These are phyloP conservation scores for Domatiomyces globalis DNA, from an alignment of 2,329 filamentous ascomycete genomes.

Conservation along the genomic window DNA sequence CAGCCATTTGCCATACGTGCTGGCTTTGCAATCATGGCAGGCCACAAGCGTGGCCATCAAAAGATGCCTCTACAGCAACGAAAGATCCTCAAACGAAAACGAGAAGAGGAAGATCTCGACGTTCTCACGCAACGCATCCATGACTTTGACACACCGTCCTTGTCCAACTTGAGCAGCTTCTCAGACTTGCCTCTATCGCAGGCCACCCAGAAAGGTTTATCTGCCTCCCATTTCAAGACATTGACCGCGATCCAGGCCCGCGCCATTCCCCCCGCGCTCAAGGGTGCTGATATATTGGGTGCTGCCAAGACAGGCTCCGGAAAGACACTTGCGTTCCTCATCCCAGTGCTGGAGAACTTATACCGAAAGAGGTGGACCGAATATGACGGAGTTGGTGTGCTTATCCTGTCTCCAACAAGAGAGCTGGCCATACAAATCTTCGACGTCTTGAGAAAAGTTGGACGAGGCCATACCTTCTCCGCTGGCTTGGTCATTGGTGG, in stretches of 20 bases:
- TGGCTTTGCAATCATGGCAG: neutral
- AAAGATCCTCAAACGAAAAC: conserved; percentile 32
- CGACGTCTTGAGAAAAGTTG: conserved; percentile 80
- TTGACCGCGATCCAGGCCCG: conserved; percentile 84
- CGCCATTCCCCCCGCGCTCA: conserved; percentile 75
- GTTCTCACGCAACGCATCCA: conserved; percentile 30
- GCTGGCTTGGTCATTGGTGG: conserved; percentile 89
- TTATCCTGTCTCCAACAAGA: conserved; percentile 86
- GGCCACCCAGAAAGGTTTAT: conserved; percentile 63
- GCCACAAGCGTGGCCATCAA: neutral
- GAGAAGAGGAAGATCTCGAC: conserved; percentile 31
- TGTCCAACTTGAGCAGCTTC: conserved; percentile 51
- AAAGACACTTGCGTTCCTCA: conserved; percentile 84
- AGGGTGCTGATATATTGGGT: conserved; percentile 76
- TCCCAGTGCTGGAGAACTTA: conserved; percentile 84
- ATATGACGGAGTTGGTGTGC: conserved; percentile 75
- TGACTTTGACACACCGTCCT: conserved; percentile 28
- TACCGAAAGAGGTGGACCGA: conserved; percentile 83
- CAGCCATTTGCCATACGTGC: neutral
- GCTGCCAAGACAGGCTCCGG: conserved; percentile 92
- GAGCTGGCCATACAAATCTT: conserved; percentile 96
- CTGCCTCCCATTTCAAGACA: conserved; percentile 74
- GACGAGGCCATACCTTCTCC: conserved; percentile 76
- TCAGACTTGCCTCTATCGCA: conserved; percentile 73
- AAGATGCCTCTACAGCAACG: conserved; percentile 2